These are phyloP conservation scores for Lepidopterella palustris DNA, from an alignment of 495 filamentous ascomycete species.

Conservation along the genomic window DNA sequence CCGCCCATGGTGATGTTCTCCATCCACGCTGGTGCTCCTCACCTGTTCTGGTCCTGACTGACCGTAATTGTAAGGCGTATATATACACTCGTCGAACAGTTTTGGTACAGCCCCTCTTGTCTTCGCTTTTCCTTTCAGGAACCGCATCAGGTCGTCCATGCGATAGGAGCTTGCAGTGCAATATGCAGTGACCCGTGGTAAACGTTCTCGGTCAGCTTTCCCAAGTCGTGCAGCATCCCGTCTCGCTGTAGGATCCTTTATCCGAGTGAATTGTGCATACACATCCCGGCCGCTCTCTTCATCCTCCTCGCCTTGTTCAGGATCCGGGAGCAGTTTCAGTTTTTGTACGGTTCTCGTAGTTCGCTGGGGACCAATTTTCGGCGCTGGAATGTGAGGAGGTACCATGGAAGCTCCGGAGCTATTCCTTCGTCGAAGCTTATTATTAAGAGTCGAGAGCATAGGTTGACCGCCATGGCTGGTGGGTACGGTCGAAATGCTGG, in stretches of 20 bases:
- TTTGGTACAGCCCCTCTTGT: conserved; percentile 76
- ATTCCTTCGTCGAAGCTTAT: conserved; percentile 76
- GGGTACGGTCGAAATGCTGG: background rate
- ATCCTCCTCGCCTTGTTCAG: conserved; percentile 75
- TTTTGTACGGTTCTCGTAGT: conserved; percentile 95
- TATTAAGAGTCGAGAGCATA: conserved; percentile 77
- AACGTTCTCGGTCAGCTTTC: conserved; percentile 79
- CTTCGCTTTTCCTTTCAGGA: conserved; percentile 73
- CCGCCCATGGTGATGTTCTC: conserved; percentile 41
- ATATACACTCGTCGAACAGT: conserved; percentile 93
- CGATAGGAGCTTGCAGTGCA: conserved; percentile 88
- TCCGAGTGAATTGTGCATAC: conserved; percentile 89
- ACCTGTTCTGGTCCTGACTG: conserved; percentile 6
- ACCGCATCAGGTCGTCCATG: conserved; percentile 79
- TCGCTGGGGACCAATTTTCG: conserved; percentile 89
- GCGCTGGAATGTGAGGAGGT: conserved; percentile 40
- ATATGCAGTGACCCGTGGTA: conserved; percentile 92
- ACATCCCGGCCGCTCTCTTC: conserved; percentile 93
- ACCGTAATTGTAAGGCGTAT: conserved; percentile 78
- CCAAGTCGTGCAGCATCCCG: conserved; percentile 89
- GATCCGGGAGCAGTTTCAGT: conserved; percentile 86
- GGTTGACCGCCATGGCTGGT: conserved; percentile 44
- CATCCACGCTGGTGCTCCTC: conserved; percentile 12
- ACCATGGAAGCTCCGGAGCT: conserved; percentile 63
- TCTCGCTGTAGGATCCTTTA: conserved; percentile 91